Percentiles rank a stretch among this genome's conserved stretches.
Evolutionary conservation across 2,329 filamentous ascomycete species (phyloP).

Genomic region (Ramularia endophylla): DNA sequence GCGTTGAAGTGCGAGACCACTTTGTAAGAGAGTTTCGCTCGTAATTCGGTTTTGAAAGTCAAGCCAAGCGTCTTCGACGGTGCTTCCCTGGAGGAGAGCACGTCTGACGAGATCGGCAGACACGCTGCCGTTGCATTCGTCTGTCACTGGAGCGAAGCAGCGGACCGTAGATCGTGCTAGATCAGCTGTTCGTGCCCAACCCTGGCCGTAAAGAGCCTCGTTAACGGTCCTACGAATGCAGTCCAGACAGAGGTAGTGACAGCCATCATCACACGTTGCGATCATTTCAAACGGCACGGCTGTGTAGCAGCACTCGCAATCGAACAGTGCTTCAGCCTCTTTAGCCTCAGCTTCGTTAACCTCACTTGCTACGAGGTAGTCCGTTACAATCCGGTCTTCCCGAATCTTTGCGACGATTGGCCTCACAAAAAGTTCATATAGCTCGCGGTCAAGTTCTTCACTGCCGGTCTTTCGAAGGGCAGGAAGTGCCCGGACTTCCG

Average conservation of each 20-base stretch:
- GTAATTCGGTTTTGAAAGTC: constrained; percentile 76
- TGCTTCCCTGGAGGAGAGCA: constrained; percentile 64
- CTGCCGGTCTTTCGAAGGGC: constrained; percentile 61
- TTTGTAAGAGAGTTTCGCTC: constrained; percentile 67
- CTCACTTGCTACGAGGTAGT: constrained; percentile 38
- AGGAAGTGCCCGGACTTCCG: constrained; percentile 52
- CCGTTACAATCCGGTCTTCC: constrained; percentile 34
- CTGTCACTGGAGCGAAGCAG: constrained; percentile 70
- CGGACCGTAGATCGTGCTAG: constrained; percentile 65
- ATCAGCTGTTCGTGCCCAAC: constrained; percentile 78
- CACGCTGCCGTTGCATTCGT: constrained; percentile 66
- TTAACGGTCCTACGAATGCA: constrained; percentile 78
- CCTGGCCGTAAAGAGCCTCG: constrained; percentile 89
- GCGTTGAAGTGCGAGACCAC: constrained; percentile 66
- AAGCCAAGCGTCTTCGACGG: constrained; percentile 63
- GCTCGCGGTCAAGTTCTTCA: constrained; percentile 47
- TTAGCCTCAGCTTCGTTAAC: constrained; percentile 47
- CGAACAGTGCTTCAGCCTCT: constrained; percentile 46
- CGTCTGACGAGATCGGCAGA: constrained; percentile 62
- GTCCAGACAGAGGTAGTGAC: constrained; percentile 71
- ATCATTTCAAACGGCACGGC: constrained; percentile 67
- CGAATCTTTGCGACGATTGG: constrained; percentile 37
- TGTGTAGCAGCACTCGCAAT: constrained; percentile 75
- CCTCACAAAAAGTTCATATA: constrained; percentile 40
- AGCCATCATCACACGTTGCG: constrained; percentile 60